Base-by-base conservation (phyloP, 1,139 yeast genomes). In the Taiozyma sp. region DNA sequence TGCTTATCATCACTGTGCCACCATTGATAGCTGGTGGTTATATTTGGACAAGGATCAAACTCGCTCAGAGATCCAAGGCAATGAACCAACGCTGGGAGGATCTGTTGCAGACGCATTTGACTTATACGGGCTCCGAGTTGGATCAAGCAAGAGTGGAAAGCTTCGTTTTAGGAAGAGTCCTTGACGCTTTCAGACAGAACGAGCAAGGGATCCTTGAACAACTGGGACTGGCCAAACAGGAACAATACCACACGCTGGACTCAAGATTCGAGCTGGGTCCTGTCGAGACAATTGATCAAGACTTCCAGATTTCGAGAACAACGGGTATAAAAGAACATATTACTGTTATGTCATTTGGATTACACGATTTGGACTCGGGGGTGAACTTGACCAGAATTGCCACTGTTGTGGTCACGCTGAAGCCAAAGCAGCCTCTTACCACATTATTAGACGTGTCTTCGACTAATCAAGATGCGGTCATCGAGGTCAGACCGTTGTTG, bases 1-100 rank as follows among this genome's bases (percentile, higher is more conserved):
- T 71, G 10, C 52, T 70, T 41, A 55, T 68, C 30, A 54, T 71
- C 27, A 64, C 68, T 2, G 53, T 68, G 1, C 76, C 76, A 1
- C 72, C 75, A 0, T 24, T 70, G 27, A 29, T 68, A 7, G 41
- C 71, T 23, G 70, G 72, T 28, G 66, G 69, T 1, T 61, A 58
- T 47, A 44, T 68, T n/a, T 44, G 60, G 12, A 52, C 57, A n/a
- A 63, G 56, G 42, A 41, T 61, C 7, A 53, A 57, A 23, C 45
- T 50, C 14, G 57, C 57, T 34, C 58, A 60, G 19, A 51, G 61
- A 39, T 45, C 51, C 8, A 32, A 39, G 1, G 59, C 51, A 5
- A 52, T 64, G 54, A 44, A 45, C 43, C 43, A 38, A 49, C 55
- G 54, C 49, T 63, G 63, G 57, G 50, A 46, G 19, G 39, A 46